Evolutionary conservation across 1,139 yeast genomes (phyloP).

Genomic region (Magnusiomyces ingens): DNA sequence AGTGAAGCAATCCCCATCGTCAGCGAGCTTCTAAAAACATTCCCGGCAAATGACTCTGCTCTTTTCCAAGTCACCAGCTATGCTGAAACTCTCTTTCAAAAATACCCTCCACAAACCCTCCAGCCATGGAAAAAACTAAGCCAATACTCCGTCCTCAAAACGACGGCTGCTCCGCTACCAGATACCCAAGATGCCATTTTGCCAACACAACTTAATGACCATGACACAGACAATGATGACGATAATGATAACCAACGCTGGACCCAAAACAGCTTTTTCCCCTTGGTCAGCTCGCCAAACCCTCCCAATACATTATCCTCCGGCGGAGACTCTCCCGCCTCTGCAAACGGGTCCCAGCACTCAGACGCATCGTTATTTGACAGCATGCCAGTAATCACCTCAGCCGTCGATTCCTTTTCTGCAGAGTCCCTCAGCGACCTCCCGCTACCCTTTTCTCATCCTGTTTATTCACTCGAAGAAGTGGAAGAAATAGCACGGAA

Average conservation of each 20-base stretch:
- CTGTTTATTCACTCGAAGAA: no score
- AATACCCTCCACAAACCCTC: slow-evolving; percentile 22
- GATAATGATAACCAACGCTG: background rate
- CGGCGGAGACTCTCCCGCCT: no score
- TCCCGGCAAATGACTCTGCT: slow-evolving; percentile 21
- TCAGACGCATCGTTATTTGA: no score
- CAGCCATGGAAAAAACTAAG: slow-evolving; percentile 24
- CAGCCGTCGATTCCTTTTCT: no score
- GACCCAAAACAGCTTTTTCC: background rate
- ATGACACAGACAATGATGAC: slow-evolving; percentile 10
- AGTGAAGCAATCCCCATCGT: slow-evolving; percentile 26
- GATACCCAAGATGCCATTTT: slow-evolving; percentile 11
- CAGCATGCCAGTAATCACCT: no score
- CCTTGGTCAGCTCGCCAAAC: background rate
- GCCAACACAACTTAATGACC: slow-evolving; percentile 10
- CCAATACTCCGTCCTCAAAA: slow-evolving; percentile 27
- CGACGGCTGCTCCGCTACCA: slow-evolving; percentile 15
- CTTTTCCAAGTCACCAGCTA: slow-evolving; percentile 18
- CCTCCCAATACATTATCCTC: no score
- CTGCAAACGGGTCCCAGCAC: no score
- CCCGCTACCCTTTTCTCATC: no score
- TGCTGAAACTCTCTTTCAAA: slow-evolving; percentile 19
- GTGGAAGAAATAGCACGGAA: no score
- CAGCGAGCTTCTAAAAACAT: slow-evolving; percentile 26
- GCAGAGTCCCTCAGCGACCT: no score